phyloP scores from a whole-genome alignment of 2,329 filamentous ascomycete species.

The Aspergillus tubingensis region DNA sequence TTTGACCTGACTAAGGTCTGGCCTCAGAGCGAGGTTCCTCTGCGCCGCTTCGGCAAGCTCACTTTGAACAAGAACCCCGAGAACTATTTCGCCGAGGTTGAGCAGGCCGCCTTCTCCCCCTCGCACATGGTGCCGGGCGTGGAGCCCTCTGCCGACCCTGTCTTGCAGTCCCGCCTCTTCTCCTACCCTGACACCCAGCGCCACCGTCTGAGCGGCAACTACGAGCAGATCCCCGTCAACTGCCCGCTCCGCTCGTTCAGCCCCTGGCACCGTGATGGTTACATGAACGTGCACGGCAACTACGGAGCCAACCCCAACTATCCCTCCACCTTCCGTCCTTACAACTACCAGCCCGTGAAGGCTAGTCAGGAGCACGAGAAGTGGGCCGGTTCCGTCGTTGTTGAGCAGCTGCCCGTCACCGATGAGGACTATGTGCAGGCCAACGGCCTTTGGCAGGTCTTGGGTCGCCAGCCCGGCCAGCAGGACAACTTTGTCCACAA shows the following conservation, averaged over 20 bases:
- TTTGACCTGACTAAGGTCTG: constrained; percentile 72
- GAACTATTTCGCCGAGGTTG: constrained; percentile 72
- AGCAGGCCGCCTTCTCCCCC: constrained; percentile 70
- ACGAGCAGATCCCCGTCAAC: constrained; percentile 66
- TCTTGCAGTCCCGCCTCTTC: constrained; percentile 69
- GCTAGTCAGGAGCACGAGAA: constrained; percentile 48
- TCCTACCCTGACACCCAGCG: constrained; percentile 70
- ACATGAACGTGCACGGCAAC: constrained; percentile 68
- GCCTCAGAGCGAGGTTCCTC: constrained; percentile 64
- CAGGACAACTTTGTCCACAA: constrained; percentile 64
- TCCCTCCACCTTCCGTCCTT: constrained; percentile 43
- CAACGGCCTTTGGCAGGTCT: constrained; percentile 46
- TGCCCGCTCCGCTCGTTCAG: constrained; percentile 55
- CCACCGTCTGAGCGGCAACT: constrained; percentile 65
- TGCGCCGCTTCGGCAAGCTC: constrained; percentile 62
- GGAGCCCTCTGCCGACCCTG: constrained; percentile 69
- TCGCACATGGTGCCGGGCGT: constrained; percentile 67
- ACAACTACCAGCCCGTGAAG: constrained; percentile 43
- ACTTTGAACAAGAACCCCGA: constrained; percentile 65
- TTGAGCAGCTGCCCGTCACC: constrained; percentile 45
- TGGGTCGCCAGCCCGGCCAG: constrained; percentile 53
- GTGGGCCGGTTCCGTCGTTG: constrained; percentile 43
- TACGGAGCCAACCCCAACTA: constrained; percentile 62
- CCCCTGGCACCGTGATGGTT: constrained; percentile 72
- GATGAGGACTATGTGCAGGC: constrained; percentile 50